Evolutionary conservation across 306 rosid genomes (phyloP).

Genomic region (Citrullus colocynthis): DNA sequence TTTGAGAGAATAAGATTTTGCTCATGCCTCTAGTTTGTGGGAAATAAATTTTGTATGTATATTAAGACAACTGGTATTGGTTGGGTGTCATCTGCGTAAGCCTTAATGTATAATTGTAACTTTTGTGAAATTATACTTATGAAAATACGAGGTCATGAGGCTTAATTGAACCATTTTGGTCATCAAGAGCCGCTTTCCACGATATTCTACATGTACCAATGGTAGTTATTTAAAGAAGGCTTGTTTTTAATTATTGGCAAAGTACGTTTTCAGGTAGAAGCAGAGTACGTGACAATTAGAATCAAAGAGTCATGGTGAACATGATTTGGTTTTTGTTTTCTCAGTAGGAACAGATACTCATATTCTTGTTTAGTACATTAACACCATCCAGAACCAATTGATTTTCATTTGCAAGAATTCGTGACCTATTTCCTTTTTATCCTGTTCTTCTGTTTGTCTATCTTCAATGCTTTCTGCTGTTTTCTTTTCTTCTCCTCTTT

Average conservation of each 20-base stretch:
- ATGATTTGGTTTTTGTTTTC: neutral
- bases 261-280: neutral
- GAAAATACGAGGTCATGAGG: neutral
- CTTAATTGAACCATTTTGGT: neutral
- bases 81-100: neutral
- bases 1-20: neutral
- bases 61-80: neutral
- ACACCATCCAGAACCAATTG: neutral
- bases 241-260: neutral
- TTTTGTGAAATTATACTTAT: neutral
- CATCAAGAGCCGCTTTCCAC: neutral
- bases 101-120: neutral
- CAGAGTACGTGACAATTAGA: neutral
- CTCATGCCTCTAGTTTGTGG: neutral
- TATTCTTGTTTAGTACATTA: neutral
- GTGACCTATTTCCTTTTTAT: neutral
- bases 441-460: conserved; percentile 15
- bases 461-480: conserved; percentile 10
- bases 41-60: neutral
- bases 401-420: neutral
- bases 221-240: neutral
- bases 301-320: neutral
- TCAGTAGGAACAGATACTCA: neutral
- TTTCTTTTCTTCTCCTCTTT: neutral
- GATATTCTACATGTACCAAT: neutral